These are phyloP conservation scores for Eucalyptus cloeziana DNA, from an alignment of 345 rosid species.

Conservation along the genomic window DNA sequence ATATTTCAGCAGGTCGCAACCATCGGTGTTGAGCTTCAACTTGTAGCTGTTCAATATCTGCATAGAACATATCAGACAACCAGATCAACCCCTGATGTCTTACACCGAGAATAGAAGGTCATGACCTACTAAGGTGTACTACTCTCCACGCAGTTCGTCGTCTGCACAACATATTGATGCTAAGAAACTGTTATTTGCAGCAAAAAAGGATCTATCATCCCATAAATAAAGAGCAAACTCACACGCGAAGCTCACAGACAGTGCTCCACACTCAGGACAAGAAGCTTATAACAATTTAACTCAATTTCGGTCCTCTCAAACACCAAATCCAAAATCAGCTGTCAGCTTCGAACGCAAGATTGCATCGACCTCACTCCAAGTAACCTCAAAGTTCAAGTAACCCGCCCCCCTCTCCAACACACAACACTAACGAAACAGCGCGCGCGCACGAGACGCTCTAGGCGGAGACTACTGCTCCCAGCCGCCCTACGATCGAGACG, in stretches of 20 bases:
- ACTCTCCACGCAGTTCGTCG: neutral
- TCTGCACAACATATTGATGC: neutral
- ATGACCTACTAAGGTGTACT: neutral
- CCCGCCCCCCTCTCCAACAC: neutral
- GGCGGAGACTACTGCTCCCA: neutral
- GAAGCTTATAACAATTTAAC: neutral
- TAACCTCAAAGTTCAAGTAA: neutral
- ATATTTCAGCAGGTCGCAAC: constrained; percentile 92
- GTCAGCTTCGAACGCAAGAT: neutral
- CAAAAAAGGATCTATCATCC: neutral
- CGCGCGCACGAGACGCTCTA: neutral
- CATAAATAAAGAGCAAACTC: neutral
- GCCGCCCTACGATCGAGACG: neutral
- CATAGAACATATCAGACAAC: neutral
- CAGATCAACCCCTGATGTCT: neutral
- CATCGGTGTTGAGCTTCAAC: constrained; percentile 83
- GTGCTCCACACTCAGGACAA: neutral
- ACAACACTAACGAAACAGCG: neutral
- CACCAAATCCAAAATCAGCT: neutral
- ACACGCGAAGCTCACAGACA: neutral
- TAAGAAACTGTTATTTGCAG: neutral
- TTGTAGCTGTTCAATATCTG: constrained; percentile 28
- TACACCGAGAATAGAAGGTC: neutral
- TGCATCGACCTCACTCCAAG: neutral
- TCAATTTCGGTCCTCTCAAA: neutral